Percentiles rank a stretch among this genome's conserved stretches.
These are phyloP conservation scores for Helminthosporium solani DNA, from an alignment of 2,329 filamentous ascomycete genomes.

Conservation along the genomic window DNA sequence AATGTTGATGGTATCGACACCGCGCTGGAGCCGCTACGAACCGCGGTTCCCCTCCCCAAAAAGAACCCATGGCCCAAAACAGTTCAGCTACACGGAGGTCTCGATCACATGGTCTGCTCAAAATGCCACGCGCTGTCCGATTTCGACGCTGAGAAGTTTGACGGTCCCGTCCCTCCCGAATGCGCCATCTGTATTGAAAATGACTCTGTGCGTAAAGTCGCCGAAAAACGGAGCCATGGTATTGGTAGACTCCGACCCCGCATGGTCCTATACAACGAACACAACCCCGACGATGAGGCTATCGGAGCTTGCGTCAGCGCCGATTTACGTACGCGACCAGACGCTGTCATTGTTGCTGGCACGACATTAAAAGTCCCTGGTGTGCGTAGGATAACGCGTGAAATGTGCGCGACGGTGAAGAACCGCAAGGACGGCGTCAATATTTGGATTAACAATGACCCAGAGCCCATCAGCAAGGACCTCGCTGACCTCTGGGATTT, in stretches of 20 bases:
- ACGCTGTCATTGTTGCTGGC: conserved; percentile 91
- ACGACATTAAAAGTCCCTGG: conserved; percentile 95
- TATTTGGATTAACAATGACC: conserved; percentile 91
- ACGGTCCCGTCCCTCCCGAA: conserved; percentile 77
- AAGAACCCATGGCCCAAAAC: conserved; percentile 93
- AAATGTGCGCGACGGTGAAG: conserved; percentile 86
- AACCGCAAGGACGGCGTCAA: conserved; percentile 80
- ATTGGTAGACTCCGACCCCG: conserved; percentile 86
- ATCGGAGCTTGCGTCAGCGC: conserved; percentile 88
- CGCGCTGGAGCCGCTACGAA: conserved; percentile 73
- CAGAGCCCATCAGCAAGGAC: conserved; percentile 77
- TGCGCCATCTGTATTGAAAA: conserved; percentile 73
- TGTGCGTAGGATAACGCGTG: conserved; percentile 82
- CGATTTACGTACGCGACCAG: conserved; percentile 81
- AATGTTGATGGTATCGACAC: conserved; percentile 97
- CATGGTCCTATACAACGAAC: conserved; percentile 96
- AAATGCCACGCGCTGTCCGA: conserved; percentile 79
- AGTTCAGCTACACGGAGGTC: conserved; percentile 87
- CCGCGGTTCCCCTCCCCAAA: conserved; percentile 74
- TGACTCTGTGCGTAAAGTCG: conserved; percentile 74
- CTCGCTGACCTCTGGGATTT: conserved; percentile 94
- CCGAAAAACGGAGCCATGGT: conserved; percentile 88
- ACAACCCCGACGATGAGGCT: conserved; percentile 93
- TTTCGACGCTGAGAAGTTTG: conserved; percentile 78
- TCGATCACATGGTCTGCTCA: conserved; percentile 95